These are phyloP conservation scores for Salix viminalis DNA, from an alignment of 345 rosid genomes.

Conservation along the genomic window DNA sequence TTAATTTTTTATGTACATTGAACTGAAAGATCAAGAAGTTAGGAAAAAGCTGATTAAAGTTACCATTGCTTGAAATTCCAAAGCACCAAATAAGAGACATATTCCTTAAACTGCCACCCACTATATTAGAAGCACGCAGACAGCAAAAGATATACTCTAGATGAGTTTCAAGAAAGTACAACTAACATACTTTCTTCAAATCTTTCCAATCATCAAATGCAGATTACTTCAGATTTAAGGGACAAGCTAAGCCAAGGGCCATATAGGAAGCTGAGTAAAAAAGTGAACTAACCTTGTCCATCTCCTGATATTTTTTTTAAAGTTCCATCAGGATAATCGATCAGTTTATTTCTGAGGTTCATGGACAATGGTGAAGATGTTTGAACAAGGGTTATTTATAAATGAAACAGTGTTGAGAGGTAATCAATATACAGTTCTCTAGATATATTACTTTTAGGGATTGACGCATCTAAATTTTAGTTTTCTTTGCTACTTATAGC, in stretches of 20 bases:
- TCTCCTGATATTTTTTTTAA: not conserved
- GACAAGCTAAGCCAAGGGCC: not conserved
- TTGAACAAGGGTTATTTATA: too few relatives aligned
- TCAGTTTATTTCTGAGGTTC: not conserved
- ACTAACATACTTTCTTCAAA: not conserved
- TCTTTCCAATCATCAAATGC: not conserved
- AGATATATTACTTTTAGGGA: too few relatives aligned
- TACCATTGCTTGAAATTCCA: not conserved
- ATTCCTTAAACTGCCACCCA: not conserved
- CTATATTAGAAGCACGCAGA: not conserved
- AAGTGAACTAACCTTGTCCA: not conserved
- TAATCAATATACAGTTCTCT: too few relatives aligned
- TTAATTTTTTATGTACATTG: too few relatives aligned
- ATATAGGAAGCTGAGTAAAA: not conserved
- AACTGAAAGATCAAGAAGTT: not conserved
- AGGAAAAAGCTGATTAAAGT: not conserved
- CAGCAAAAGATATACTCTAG: too few relatives aligned
- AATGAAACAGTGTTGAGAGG: too few relatives aligned
- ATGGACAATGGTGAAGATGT: too few relatives aligned
- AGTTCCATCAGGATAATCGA: not conserved
- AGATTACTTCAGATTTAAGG: not conserved
- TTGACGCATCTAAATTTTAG: too few relatives aligned
- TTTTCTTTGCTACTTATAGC: too few relatives aligned
- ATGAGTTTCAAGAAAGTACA: too few relatives aligned
- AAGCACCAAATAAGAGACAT: not conserved